phyloP scores from a whole-genome alignment of 2,329 filamentous ascomycete genomes.

The Aspergillus eucalypticola region DNA sequence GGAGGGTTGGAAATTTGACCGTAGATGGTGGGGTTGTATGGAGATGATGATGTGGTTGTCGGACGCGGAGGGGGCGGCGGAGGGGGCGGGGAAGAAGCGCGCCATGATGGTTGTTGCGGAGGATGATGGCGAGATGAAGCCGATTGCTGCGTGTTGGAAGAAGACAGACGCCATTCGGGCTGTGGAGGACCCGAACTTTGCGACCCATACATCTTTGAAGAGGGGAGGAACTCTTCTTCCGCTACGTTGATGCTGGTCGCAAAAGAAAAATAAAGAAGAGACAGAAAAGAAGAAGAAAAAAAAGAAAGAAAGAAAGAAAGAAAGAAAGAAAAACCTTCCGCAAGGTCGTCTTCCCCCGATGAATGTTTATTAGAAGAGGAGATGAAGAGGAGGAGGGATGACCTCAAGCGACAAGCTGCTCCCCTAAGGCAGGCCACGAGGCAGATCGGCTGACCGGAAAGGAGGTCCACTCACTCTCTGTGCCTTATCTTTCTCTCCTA shows the following conservation, averaged over 20 bases:
- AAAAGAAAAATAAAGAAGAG: no score
- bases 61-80: constrained; percentile 28
- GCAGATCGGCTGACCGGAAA: background rate
- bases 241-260: background rate
- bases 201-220: constrained; percentile 35
- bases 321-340: no score
- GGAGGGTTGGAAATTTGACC: constrained; percentile 34
- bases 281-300: no score
- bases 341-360: no score
- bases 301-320: no score
- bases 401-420: background rate
- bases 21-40: constrained; percentile 39
- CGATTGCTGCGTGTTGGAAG: constrained; percentile 17
- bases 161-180: constrained; percentile 42
- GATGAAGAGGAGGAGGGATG: background rate
- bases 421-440: background rate
- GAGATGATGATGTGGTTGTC: constrained; percentile 5
- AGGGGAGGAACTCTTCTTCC: no score
- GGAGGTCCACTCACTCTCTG: no score
- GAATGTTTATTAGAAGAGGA: background rate
- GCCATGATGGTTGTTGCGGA: constrained; percentile 26
- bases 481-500: background rate
- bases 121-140: constrained; percentile 7
- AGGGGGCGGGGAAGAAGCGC: constrained; percentile 24
- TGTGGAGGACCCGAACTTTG: constrained; percentile 32